Base-by-base conservation (phyloP, 140 eudicot species). In the Anethum foeniculum region DNA sequence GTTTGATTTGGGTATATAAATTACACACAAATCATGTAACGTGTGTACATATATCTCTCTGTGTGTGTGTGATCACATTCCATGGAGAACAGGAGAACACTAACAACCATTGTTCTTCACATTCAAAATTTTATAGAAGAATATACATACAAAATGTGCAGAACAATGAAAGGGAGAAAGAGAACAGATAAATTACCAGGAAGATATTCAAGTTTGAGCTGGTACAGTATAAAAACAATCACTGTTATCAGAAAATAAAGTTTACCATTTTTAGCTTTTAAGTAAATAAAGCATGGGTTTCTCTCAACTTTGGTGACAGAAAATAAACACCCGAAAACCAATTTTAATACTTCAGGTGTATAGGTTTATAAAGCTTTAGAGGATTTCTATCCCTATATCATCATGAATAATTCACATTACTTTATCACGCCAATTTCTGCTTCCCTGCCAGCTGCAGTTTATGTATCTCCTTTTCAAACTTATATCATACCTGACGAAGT, bases 401-500 rank as follows among this genome's bases (percentile, higher is more conserved):
- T 12, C 38, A 28, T 65, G 21, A 65, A 32, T 13, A 67, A 67
- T 30, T 25, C 38, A 27, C 36, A 7, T n/a, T 27, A 19, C 0
- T 68, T 15, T 30, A 15, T 68, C 7, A 14, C 4, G 44, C 41
- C 74, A 68, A 28, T 68, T 13, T 68, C 23, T 5, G 74, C 43
- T 30, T 30, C 74, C 43, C 43, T 32, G 18, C 44, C 38, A 68
- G 4, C 74, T 68, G 74, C 43, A 30, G 44, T 32, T 58, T 30
- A 68, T 28, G n/a, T 32, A 32, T 30, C n/a, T 68, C 74, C 11
- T 30, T 12, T 30, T 30, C 38, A 68, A 12, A 68, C 7, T 32
- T 15, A 75, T 21, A 43, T 38, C 46, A 58, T 60, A 94, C 98
- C 97, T 92, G 97, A 44, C 90, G 94, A 68, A 95, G 96, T 87